A percentile compares a stretch with the other conserved stretches of the same genome.
Evolutionary conservation across 352 stramenopile genomes (phyloP).

Genomic region (Thalassiosira livingstoniorum): DNA sequence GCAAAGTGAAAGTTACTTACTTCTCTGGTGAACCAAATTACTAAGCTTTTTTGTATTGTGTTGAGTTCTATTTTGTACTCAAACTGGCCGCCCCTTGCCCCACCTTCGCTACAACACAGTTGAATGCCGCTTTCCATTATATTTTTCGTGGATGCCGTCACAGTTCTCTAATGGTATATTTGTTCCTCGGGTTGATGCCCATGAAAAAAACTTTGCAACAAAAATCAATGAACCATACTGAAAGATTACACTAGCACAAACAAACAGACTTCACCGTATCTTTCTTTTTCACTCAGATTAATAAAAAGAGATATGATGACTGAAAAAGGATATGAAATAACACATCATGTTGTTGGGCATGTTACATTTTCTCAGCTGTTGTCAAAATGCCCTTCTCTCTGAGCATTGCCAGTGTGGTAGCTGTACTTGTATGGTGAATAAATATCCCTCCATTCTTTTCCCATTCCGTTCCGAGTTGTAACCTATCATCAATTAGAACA

Average conservation of each 20-base stretch:
- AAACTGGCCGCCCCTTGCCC: too few species aligned
- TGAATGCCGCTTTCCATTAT: too few species aligned
- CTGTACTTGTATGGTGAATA: constrained; percentile 72
- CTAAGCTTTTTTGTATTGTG: too few species aligned
- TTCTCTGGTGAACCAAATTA: too few species aligned
- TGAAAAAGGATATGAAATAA: background rate
- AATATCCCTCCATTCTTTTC: constrained; percentile 70
- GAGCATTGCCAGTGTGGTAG: constrained; percentile 63
- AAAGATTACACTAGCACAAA: background rate
- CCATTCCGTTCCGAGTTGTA: constrained; percentile 60
- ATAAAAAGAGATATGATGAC: background rate
- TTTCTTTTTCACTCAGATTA: background rate
- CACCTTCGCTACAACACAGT: too few species aligned
- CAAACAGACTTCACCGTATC: background rate
- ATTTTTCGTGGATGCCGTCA: too few species aligned
- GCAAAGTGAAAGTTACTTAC: too few species aligned
- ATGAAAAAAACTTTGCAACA: too few species aligned
- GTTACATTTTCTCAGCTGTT: background rate
- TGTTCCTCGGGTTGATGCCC: too few species aligned
- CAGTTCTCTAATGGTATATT: too few species aligned
- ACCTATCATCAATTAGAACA: constrained; percentile 75
- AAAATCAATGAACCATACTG: too few species aligned
- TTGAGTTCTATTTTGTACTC: too few species aligned
- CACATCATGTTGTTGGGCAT: background rate
- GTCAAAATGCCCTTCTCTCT: constrained; percentile 62